Evolutionary conservation across 306 rosid species (phyloP).

Genomic region (Gillenia trifoliata): DNA sequence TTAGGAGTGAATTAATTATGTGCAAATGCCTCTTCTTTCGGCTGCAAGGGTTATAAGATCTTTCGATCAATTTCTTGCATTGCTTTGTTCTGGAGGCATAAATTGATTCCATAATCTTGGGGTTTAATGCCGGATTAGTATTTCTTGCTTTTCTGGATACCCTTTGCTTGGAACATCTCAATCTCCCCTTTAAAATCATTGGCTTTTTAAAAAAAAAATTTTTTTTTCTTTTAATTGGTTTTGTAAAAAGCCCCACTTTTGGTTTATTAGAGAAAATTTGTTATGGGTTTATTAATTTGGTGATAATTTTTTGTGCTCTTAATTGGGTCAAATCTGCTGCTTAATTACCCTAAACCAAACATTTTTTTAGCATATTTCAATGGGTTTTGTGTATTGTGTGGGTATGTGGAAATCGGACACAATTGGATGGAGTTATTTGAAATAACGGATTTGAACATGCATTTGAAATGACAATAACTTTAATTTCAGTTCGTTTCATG

Average conservation of each 20-base stretch:
- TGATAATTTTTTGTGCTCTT: not conserved
- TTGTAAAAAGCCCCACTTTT: no score
- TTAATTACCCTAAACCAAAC: not conserved
- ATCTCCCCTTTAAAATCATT: no score
- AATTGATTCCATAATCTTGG: slow-evolving; percentile 25
- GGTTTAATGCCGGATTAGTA: slow-evolving; percentile 32
- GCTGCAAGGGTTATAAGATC: slow-evolving; percentile 74
- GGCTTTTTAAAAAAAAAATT: no score
- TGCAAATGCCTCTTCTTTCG: slow-evolving; percentile 59
- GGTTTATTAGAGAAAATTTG: no score
- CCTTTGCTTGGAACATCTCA: slow-evolving; percentile 30
- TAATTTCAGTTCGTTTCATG: no score
- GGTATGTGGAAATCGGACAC: no score
- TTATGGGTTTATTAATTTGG: no score
- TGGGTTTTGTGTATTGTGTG: no score
- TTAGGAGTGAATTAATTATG: not conserved
- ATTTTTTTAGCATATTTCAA: not conserved
- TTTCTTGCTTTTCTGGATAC: slow-evolving; percentile 32
- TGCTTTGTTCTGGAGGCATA: slow-evolving; percentile 80
- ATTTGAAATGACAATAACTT: no score
- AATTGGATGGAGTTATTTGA: no score
- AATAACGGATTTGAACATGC: no score
- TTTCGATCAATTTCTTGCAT: slow-evolving; percentile 53
- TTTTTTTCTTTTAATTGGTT: not conserved
- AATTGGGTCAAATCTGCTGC: not conserved